Conservation (phyloP, 2,329 filamentous ascomycete species). For the Beauveria sp. region DNA sequence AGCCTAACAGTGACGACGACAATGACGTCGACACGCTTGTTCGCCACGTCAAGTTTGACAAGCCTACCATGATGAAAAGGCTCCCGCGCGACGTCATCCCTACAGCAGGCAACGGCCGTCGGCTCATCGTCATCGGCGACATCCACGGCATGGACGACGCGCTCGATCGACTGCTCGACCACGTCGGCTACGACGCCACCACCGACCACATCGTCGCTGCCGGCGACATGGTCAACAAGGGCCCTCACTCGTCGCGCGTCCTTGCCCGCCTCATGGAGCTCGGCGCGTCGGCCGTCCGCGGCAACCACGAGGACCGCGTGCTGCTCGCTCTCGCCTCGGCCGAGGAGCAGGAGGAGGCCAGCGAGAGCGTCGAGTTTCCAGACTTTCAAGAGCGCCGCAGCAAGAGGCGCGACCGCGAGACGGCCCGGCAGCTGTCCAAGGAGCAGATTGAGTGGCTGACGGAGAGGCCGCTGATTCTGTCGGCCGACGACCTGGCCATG, state of each 20-base stretch:
- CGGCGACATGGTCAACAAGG: slow-evolving; percentile 79
- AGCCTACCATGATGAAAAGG: slow-evolving; percentile 22
- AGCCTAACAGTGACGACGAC: slow-evolving; percentile 21
- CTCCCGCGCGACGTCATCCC: slow-evolving; percentile 25
- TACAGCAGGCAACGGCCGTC: slow-evolving; percentile 34
- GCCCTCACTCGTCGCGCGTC: slow-evolving; percentile 73
- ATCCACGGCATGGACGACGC: slow-evolving; percentile 80
- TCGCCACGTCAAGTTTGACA: slow-evolving; percentile 20
- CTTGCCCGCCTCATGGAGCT: slow-evolving; percentile 66
- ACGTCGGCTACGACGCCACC: slow-evolving; percentile 50
- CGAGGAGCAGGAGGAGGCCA: not conserved
- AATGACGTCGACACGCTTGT: slow-evolving; percentile 19
- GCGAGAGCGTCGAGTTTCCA: not conserved
- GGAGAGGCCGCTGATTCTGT: slow-evolving; percentile 68
- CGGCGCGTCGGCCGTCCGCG: slow-evolving; percentile 73
- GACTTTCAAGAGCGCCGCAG: not conserved
- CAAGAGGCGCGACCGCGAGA: slow-evolving; percentile 8
- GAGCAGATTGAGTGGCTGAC: slow-evolving; percentile 63
- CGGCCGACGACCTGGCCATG: slow-evolving; percentile 56
- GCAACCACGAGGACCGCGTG: slow-evolving; percentile 86
- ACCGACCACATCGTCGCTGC: slow-evolving; percentile 67
- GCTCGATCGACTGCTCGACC: slow-evolving; percentile 56
- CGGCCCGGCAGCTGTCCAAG: slow-evolving; percentile 28
- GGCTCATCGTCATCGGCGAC: slow-evolving; percentile 80
- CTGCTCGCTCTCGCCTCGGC: slow-evolving; percentile 51